Percentiles rank a stretch among this genome's conserved stretches.
Evolutionary conservation across 1,139 yeast species (phyloP).

Genomic region (Blastobotrys aristatus): DNA sequence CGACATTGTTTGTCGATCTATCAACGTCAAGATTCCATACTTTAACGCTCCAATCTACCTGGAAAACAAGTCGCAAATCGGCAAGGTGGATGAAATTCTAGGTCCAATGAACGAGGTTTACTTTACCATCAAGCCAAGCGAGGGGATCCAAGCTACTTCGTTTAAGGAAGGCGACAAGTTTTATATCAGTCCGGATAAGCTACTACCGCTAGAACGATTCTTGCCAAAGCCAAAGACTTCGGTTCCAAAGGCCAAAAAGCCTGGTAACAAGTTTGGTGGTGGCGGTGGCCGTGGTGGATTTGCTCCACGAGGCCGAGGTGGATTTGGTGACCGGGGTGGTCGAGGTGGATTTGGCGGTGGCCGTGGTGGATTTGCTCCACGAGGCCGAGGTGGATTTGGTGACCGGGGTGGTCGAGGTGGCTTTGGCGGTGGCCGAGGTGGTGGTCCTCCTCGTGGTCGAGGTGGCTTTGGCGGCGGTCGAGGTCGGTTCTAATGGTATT

Average conservation of each 20-base stretch:
- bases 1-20: constrained; percentile 93
- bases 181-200: constrained; percentile 90
- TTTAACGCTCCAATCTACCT: constrained; percentile 98
- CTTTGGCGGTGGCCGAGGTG: constrained; percentile 39
- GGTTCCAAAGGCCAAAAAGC: constrained; percentile 67
- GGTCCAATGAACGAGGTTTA: constrained; percentile 97
- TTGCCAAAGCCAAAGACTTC: constrained; percentile 88
- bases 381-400: constrained; percentile 39
- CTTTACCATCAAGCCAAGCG: constrained; percentile 92
- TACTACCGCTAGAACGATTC: constrained; percentile 92
- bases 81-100: constrained; percentile 96
- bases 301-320: constrained; percentile 40
- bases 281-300: constrained; percentile 43
- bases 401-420: constrained; percentile 38
- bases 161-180: constrained; percentile 96
- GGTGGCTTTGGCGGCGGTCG: constrained; percentile 41
- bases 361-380: constrained; percentile 35
- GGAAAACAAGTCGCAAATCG: constrained; percentile 88
- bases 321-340: constrained; percentile 39
- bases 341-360: constrained; percentile 37
- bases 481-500: constrained; percentile 24
- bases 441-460: constrained; percentile 29
- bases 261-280: constrained; percentile 35
- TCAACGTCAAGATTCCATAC: constrained; percentile 90
- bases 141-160: constrained; percentile 91